Evolutionary conservation across 228 moss, liverwort and hornwort genomes (phyloP).

Genomic region (Sphagnum fallax): DNA sequence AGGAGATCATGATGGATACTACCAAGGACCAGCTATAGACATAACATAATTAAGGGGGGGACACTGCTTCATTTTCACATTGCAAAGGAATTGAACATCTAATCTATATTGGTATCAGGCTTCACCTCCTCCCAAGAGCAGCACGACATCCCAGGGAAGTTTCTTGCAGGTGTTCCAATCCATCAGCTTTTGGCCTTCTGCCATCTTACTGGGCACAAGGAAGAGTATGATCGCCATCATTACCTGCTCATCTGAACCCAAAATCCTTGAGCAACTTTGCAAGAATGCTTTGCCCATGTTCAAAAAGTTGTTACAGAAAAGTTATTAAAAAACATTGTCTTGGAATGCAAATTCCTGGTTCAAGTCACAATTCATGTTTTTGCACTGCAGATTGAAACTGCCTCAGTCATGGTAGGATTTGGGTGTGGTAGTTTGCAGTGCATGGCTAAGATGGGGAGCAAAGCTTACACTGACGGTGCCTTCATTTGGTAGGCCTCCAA

Average conservation of each 20-base stretch:
- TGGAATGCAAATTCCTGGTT: not conserved
- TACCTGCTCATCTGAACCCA: constrained; percentile 36
- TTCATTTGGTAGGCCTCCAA: constrained; percentile 49
- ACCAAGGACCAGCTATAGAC: not conserved
- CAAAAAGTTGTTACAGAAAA: not conserved
- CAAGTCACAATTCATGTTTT: not conserved
- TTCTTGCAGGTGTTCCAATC: constrained; percentile 83
- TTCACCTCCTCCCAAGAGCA: constrained; percentile 86
- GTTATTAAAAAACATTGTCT: not conserved
- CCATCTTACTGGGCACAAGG: constrained; percentile 41
- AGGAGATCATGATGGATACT: not conserved
- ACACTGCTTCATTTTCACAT: too few relatives aligned
- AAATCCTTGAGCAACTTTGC: not conserved
- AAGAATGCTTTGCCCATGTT: not conserved
- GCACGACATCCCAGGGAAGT: constrained; percentile 82
- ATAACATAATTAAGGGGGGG: not conserved
- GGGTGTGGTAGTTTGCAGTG: not conserved
- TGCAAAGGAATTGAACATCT: too few relatives aligned
- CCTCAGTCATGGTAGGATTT: not conserved
- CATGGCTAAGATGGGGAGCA: not conserved
- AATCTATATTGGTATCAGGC: not conserved
- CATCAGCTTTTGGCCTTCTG: constrained; percentile 68
- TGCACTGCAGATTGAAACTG: not conserved
- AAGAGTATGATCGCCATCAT: constrained; percentile 66
- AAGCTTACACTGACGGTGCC: constrained; percentile 66